phyloP scores from a whole-genome alignment of 257 asterid genomes.

The Forsythia viridissima region DNA sequence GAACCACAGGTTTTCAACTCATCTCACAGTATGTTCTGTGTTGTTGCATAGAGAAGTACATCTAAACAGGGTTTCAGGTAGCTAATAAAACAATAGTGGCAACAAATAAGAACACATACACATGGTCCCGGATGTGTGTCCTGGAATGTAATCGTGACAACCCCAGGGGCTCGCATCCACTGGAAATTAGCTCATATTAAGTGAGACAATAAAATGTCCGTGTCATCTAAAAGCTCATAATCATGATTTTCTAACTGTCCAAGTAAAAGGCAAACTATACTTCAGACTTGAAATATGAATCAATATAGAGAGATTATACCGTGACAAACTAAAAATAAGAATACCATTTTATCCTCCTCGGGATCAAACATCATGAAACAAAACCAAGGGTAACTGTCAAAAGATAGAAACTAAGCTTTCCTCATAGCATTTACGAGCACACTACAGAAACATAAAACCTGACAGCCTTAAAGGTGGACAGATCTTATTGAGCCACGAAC shows the following conservation, averaged over 20 bases:
- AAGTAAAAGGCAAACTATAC: background rate
- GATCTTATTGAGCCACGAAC: background rate
- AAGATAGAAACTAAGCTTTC: background rate
- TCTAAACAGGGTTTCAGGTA: background rate
- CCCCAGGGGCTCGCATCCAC: background rate
- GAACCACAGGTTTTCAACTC: too few relatives aligned
- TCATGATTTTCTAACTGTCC: background rate
- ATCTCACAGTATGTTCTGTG: too few relatives aligned
- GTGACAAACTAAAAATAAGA: background rate
- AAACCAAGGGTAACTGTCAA: background rate
- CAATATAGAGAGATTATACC: background rate
- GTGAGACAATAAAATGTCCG: too few relatives aligned
- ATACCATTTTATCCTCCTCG: background rate
- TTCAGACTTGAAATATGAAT: background rate
- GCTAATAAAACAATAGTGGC: background rate
- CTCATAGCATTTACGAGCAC: background rate
- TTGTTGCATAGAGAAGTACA: too few relatives aligned
- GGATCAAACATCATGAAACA: background rate
- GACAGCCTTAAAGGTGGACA: background rate
- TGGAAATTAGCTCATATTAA: too few relatives aligned
- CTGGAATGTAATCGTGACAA: background rate
- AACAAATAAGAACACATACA: background rate
- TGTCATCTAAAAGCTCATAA: too few relatives aligned
- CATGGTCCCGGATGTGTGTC: background rate
- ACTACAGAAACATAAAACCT: background rate